Conservation (phyloP, 805 yeast species). For the Hanseniaspora guilliermondii region DNA sequence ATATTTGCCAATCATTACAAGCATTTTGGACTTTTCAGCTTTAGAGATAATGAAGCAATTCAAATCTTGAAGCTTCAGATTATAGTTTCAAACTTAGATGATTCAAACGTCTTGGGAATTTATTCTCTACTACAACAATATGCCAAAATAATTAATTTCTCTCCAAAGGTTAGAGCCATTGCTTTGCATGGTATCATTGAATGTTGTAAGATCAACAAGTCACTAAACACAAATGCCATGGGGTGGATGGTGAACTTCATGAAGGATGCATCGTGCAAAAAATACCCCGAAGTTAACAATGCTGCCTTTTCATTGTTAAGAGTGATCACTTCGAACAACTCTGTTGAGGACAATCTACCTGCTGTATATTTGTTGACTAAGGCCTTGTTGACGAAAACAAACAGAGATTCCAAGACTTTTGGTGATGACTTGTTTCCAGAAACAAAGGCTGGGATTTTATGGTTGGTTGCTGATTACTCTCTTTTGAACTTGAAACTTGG, state of each 20-base stretch:
- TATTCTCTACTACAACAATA: slow-evolving; percentile 54
- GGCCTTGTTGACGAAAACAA: slow-evolving; percentile 21
- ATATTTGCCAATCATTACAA: slow-evolving; percentile 29
- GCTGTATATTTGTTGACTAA: slow-evolving; percentile 42
- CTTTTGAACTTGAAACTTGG: slow-evolving; percentile 38
- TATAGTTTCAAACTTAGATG: slow-evolving; percentile 45
- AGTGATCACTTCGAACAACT: slow-evolving; percentile 52
- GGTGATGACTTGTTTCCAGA: slow-evolving; percentile 25
- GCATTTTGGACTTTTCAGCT: slow-evolving; percentile 45
- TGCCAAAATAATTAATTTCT: slow-evolving; percentile 26
- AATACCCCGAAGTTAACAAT: slow-evolving; percentile 32
- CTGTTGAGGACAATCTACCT: slow-evolving; percentile 36
- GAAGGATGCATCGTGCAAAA: neutral
- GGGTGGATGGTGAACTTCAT: slow-evolving; percentile 39
- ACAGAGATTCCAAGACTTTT: neutral
- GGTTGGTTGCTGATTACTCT: slow-evolving; percentile 82
- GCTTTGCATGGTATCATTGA: slow-evolving; percentile 52
- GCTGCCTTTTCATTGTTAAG: slow-evolving; percentile 66
- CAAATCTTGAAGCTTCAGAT: slow-evolving; percentile 49
- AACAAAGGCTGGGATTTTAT: slow-evolving; percentile 73
- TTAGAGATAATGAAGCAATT: slow-evolving; percentile 33
- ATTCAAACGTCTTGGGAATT: slow-evolving; percentile 38
- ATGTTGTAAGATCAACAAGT: slow-evolving; percentile 39
- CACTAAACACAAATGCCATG: slow-evolving; percentile 44
- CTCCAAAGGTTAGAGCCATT: slow-evolving; percentile 27